Base-by-base conservation (phyloP, 164 flowering plant genomes). In the Piper longum region DNA sequence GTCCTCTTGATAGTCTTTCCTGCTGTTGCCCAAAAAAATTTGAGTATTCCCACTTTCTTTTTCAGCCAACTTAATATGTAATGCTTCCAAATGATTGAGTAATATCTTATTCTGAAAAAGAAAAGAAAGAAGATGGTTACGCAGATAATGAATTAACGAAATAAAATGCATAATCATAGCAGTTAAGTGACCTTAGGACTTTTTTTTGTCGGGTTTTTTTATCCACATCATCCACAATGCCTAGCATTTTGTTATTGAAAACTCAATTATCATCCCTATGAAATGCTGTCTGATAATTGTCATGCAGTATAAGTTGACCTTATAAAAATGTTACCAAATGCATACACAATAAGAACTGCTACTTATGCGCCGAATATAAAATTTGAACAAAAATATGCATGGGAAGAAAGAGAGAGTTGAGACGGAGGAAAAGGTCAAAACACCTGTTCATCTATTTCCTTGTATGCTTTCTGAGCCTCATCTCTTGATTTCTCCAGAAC, bases 371-470 rank as follows among this genome's bases (percentile, higher is more conserved):
- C 36, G 2, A 26, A 26, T 26, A 2, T 26, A 26, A 26, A 26
- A 26, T 26, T 26, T 26, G 36, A 26, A 26, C 36, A 26, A 26
- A 26, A 26, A 26, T 26, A 26, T 26, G 36, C 36, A 26, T 26
- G 36, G 36, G 36, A 26, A 26, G 36, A 26, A 2, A 26, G 36
- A 26, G 8, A 6, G 11, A 1, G 11, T 44, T 48, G 52, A 48
- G 52, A 48, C 8, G 14, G 52, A 48, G 52, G 11, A 8, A 48
- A 8, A 48, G 52, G 3, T 5, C 12, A 5, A 48, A 56, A 43
- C 43, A 89, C 96, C 93, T 87, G 96, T 71, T 92, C 96, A 77
- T 88, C 80, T 44, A 88, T 65, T 70, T 93, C 99, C 69, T 62
- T 68, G 71, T 82, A 90, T 64, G 85, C 87, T 65, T 70, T 84